phyloP scores from a whole-genome alignment of 352 stramenopile species.

The Globisporangium camurandrum region DNA sequence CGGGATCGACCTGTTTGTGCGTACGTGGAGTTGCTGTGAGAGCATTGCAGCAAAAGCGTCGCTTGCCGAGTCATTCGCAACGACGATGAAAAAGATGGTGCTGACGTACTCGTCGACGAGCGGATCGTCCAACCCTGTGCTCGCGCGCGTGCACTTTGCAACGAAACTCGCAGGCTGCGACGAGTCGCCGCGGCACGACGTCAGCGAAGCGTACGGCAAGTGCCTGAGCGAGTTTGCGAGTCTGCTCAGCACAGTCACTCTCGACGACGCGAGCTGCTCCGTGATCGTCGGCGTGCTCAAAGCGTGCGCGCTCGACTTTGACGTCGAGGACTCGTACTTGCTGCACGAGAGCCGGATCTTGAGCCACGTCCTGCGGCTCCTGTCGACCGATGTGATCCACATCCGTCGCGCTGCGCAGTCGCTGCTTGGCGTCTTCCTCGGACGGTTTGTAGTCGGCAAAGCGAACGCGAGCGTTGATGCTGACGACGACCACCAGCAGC shows the following conservation, averaged over 20 bases:
- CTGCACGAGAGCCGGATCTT: constrained; percentile 59
- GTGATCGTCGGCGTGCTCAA: constrained; percentile 46
- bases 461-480: constrained; percentile 11
- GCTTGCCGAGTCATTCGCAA: constrained; percentile 40
- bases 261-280: constrained; percentile 16
- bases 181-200: constrained; percentile 25
- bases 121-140: constrained; percentile 7
- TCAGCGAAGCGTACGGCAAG: constrained; percentile 41
- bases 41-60: constrained; percentile 22
- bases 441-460: constrained; percentile 46
- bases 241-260: constrained; percentile 15
- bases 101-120: constrained; percentile 18
- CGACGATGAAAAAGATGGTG: constrained; percentile 32
- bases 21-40: constrained; percentile 19
- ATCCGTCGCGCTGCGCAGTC: constrained; percentile 51
- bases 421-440: constrained; percentile 47
- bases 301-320: constrained; percentile 56
- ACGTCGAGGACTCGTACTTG: constrained; percentile 68
- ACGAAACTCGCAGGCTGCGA: constrained; percentile 46
- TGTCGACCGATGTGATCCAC: constrained; percentile 31
- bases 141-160: constrained; percentile 47
- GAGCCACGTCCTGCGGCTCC: constrained; percentile 38
- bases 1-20: constrained; percentile 39
- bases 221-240: constrained; percentile 31
- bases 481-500: background rate